Evolutionary conservation across 2,329 filamentous ascomycete genomes (phyloP).

Genomic region (Phaeosphaeriaceae sp.): DNA sequence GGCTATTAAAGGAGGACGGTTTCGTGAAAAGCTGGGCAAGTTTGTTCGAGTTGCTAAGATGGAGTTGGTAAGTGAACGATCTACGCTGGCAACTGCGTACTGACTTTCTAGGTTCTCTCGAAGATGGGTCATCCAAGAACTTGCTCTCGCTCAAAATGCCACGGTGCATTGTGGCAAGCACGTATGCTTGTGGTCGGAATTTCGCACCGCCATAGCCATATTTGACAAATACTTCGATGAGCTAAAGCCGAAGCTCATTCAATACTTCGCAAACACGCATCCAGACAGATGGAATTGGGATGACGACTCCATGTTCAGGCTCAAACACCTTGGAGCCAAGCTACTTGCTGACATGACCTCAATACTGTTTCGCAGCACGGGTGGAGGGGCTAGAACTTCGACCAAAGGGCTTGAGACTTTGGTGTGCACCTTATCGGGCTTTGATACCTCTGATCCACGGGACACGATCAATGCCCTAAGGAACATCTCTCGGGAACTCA

Average conservation of each 20-base stretch:
- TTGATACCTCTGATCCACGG: constrained; percentile 30
- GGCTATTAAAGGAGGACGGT: background rate
- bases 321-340: constrained; percentile 1
- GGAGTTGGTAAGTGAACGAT: constrained; percentile 2
- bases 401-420: constrained; percentile 24
- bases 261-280: background rate
- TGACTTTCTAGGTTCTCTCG: constrained; percentile 10
- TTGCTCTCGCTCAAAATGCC: constrained; percentile 11
- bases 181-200: constrained; percentile 37
- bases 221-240: constrained; percentile 15
- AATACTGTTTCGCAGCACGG: constrained; percentile 17
- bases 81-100: background rate
- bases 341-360: constrained; percentile 17
- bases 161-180: constrained; percentile 9
- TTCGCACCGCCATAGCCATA: constrained; percentile 23
- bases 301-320: background rate
- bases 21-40: background rate
- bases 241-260: constrained; percentile 4
- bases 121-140: constrained; percentile 19
- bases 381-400: constrained; percentile 2
- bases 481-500: constrained; percentile 17
- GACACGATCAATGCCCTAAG: constrained; percentile 31
- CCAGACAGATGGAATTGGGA: background rate
- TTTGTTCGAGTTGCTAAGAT: constrained; percentile 4
- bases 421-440: constrained; percentile 20